Percentiles rank a stretch among this genome's conserved stretches.
These are phyloP conservation scores for Aspergillus transmontanensis DNA, from an alignment of 2,329 filamentous ascomycete species.

Conservation along the genomic window DNA sequence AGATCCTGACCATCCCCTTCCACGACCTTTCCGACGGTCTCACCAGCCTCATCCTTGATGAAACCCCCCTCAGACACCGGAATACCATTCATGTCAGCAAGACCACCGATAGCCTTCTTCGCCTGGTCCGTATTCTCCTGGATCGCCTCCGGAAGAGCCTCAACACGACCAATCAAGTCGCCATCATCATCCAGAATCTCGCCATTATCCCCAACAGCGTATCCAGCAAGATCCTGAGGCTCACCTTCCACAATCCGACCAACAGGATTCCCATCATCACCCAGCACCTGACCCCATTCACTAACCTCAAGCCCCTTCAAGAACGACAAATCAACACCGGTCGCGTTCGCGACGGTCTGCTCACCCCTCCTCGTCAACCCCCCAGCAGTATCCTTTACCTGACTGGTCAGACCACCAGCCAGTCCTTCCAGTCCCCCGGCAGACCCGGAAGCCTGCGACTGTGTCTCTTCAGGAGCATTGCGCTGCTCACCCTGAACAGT, in stretches of 20 bases:
- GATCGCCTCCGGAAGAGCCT: constrained; percentile 27
- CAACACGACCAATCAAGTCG: constrained; percentile 42
- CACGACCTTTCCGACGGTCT: constrained; percentile 42
- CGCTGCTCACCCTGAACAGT: constrained; percentile 24
- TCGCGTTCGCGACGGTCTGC: not conserved
- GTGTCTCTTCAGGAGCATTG: constrained; percentile 24
- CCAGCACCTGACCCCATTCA: constrained; percentile 41
- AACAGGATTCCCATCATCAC: constrained; percentile 37
- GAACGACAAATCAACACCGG: constrained; percentile 32
- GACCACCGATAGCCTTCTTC: constrained; percentile 33
- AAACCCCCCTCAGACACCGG: constrained; percentile 57
- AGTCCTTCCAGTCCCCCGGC: constrained; percentile 23
- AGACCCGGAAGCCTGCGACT: constrained; percentile 33
- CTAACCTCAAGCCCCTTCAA: constrained; percentile 44
- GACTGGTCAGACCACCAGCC: constrained; percentile 19
- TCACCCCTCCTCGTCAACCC: constrained; percentile 26
- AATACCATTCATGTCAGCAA: constrained; percentile 39
- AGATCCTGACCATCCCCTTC: constrained; percentile 46
- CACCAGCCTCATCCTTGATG: constrained; percentile 50
- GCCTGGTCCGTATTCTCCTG: constrained; percentile 29
- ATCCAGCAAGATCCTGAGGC: constrained; percentile 43
- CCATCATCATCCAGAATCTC: constrained; percentile 37
- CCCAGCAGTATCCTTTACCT: constrained; percentile 21
- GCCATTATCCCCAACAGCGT: constrained; percentile 42
- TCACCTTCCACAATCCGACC: constrained; percentile 46